A percentile compares a stretch with the other conserved stretches of the same genome.
Conservation (phyloP, 257 asterid species). For the Lavandula angustifolia region DNA sequence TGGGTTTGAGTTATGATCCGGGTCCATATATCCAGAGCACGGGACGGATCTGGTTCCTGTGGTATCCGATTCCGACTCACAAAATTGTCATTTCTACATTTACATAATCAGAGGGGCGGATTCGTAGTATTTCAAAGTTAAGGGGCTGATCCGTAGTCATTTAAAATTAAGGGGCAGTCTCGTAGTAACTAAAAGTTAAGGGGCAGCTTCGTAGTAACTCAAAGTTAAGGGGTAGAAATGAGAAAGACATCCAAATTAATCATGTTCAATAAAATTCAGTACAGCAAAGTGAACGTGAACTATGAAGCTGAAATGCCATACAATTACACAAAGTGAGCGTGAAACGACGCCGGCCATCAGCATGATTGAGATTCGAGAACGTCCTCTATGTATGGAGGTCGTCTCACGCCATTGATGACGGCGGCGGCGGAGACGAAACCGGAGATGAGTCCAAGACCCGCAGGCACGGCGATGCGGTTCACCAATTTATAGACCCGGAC, state of each 20-base stretch:
- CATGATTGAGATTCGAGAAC: conserved; percentile 82
- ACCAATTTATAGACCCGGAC: conserved; percentile 70
- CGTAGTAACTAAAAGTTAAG: background rate
- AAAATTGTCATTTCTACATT: too few species aligned
- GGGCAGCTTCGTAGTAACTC: background rate
- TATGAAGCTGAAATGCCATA: conserved; percentile 27
- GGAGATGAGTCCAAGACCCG: conserved; percentile 84
- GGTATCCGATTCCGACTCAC: too few species aligned
- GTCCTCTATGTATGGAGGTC: conserved; percentile 72
- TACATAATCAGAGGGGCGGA: background rate
- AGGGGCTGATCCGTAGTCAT: too few species aligned
- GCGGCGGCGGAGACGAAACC: conserved; percentile 47
- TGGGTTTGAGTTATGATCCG: too few species aligned
- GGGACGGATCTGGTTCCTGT: too few species aligned
- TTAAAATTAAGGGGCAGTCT: background rate
- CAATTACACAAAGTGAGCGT: conserved; percentile 32
- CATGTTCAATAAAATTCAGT: conserved; percentile 20
- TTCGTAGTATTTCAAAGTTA: background rate
- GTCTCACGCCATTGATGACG: conserved; percentile 57
- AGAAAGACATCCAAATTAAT: conserved; percentile 17
- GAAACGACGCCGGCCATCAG: conserved; percentile 39
- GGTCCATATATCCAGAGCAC: too few species aligned
- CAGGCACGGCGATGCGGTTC: conserved; percentile 58
- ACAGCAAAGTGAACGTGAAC: conserved; percentile 1
- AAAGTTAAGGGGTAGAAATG: conserved; percentile 28